Percentiles rank a stretch among this genome's conserved stretches.
phyloP scores from a whole-genome alignment of 1,284 basidiomycete species.

The Exobasidium cylindrosporum region DNA sequence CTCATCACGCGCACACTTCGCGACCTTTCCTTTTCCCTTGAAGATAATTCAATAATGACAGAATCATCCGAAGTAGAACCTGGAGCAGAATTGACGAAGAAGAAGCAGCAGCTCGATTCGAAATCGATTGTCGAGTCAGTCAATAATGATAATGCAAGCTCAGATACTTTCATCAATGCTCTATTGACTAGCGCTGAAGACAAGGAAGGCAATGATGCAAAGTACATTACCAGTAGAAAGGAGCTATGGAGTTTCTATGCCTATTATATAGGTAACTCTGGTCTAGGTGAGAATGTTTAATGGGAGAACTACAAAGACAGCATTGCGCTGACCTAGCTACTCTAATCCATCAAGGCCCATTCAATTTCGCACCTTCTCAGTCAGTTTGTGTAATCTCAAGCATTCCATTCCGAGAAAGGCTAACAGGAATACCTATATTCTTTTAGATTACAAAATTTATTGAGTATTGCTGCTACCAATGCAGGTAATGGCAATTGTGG shows the following conservation, averaged over 20 bases:
- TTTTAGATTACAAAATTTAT: background rate
- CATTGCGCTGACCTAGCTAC: background rate
- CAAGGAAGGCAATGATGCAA: conserved; percentile 3
- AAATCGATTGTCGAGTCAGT: background rate
- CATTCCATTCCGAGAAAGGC: too few species aligned
- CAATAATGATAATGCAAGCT: background rate
- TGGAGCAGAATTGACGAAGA: background rate
- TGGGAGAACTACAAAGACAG: background rate
- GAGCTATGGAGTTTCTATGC: conserved; percentile 69
- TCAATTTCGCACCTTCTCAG: conserved; percentile 69
- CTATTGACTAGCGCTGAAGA: background rate
- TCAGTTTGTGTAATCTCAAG: too few species aligned
- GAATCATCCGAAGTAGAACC: background rate
- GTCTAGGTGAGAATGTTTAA: conserved; percentile 45
- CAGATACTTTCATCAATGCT: background rate
- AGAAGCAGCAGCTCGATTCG: background rate
- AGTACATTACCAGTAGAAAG: conserved; percentile 2
- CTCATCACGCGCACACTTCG: too few species aligned
- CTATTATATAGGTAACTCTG: conserved; percentile 72
- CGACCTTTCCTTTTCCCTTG: too few species aligned
- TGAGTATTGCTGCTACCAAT: conserved; percentile 66
- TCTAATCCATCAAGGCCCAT: conserved; percentile 52
- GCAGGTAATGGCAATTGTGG: conserved; percentile 56
- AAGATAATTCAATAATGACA: too few species aligned
- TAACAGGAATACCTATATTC: too few species aligned